These are phyloP conservation scores for Odontarrhena argentea DNA, from an alignment of 345 rosid species.

Conservation along the genomic window DNA sequence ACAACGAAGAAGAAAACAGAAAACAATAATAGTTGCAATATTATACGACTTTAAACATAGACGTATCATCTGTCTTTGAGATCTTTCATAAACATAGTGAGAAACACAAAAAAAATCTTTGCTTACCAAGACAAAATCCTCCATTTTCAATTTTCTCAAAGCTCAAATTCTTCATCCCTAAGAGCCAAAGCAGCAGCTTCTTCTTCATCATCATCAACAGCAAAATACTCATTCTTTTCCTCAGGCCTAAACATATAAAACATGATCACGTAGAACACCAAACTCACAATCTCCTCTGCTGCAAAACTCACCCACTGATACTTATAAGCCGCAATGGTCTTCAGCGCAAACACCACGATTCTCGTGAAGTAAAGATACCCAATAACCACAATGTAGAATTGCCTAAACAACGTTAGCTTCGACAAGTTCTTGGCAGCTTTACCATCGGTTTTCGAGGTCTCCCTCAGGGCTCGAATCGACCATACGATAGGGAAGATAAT, in stretches of 20 bases:
- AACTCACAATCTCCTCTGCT: constrained; percentile 84
- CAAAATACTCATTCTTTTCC: constrained; percentile 89
- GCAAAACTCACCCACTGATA: constrained; percentile 96
- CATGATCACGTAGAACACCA: constrained; percentile 72
- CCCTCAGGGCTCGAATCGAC: constrained; percentile 87
- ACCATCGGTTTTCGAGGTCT: constrained; percentile 90
- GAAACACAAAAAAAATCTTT: constrained; percentile 9
- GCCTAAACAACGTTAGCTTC: constrained; percentile 79
- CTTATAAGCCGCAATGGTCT: constrained; percentile 84
- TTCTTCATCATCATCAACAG: constrained; percentile 86
- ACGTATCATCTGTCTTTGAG: not conserved
- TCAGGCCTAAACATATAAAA: constrained; percentile 93
- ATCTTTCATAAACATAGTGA: constrained; percentile 17
- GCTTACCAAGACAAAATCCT: constrained; percentile 18
- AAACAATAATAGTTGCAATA: constrained; percentile 27
- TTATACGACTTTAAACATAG: constrained; percentile 25
- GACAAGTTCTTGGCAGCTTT: constrained; percentile 91
- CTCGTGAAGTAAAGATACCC: constrained; percentile 91
- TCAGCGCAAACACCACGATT: constrained; percentile 84
- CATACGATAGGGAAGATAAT: constrained; percentile 96
- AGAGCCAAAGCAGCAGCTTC: constrained; percentile 85
- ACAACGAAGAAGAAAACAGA: not conserved
- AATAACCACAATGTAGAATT: constrained; percentile 86
- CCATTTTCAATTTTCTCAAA: constrained; percentile 43
- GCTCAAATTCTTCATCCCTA: constrained; percentile 85